Conservation (phyloP, 179 eudicot genomes). For the Gypsophila paniculata region DNA sequence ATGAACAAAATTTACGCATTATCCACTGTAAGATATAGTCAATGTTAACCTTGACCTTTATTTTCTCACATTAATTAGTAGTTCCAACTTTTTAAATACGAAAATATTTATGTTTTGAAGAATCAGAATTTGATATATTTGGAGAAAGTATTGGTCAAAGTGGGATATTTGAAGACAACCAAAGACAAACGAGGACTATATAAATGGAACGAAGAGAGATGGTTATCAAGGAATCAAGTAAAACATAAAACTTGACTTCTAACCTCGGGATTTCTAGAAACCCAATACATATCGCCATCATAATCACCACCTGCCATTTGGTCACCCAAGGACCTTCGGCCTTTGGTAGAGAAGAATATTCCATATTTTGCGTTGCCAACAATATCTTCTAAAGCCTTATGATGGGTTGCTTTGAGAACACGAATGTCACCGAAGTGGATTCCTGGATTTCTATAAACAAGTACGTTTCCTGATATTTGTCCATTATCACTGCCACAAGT, state of each 20-base stretch:
- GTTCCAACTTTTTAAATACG: not conserved
- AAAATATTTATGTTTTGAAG: not conserved
- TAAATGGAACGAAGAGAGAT: too few species aligned
- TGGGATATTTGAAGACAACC: not conserved
- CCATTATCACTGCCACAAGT: conserved; percentile 56
- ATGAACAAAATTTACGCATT: too few species aligned
- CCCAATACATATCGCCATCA: conserved; percentile 87
- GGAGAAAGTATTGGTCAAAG: too few species aligned
- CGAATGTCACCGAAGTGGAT: conserved; percentile 81
- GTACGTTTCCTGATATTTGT: conserved; percentile 53
- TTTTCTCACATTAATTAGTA: too few species aligned
- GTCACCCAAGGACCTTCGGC: conserved; percentile 59
- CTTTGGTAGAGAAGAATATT: conserved; percentile 70
- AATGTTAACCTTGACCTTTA: too few species aligned
- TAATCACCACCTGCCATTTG: conserved; percentile 93
- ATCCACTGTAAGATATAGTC: too few species aligned
- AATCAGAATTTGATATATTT: not conserved
- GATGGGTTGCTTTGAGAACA: conserved; percentile 49
- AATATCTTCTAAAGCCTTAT: conserved; percentile 43
- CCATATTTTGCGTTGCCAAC: conserved; percentile 78
- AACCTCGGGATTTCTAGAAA: conserved; percentile 66
- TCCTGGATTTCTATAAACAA: conserved; percentile 83
- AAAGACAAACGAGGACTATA: not conserved
- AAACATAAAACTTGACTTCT: conserved; percentile 5
- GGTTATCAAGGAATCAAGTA: too few species aligned